These are phyloP conservation scores for Phytophthora tentaculata DNA, from an alignment of 352 stramenopile species.

Conservation along the genomic window DNA sequence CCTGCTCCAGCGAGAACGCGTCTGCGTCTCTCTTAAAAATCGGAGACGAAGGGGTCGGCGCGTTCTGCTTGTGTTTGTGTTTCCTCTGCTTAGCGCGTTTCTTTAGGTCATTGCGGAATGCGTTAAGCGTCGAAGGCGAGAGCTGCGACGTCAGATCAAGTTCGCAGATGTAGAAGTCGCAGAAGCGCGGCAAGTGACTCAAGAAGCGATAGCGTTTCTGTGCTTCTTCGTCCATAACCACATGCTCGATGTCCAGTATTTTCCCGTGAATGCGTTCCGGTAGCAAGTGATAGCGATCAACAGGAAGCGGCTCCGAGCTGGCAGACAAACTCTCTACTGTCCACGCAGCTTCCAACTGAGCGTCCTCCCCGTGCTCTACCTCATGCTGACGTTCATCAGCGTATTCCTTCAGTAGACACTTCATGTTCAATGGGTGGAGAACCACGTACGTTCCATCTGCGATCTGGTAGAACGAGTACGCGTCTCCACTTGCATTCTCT, in stretches of 20 bases:
- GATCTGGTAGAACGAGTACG: slow-evolving; percentile 91
- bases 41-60: slow-evolving; percentile 35
- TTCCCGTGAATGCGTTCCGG: slow-evolving; percentile 61
- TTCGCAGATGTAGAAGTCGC: slow-evolving; percentile 90
- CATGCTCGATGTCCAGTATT: slow-evolving; percentile 86
- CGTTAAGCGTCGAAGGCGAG: slow-evolving; percentile 62
- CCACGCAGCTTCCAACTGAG: slow-evolving; percentile 39
- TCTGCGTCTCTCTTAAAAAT: slow-evolving; percentile 39
- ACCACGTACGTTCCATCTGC: slow-evolving; percentile 88
- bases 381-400: slow-evolving; percentile 41
- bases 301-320: slow-evolving; percentile 18
- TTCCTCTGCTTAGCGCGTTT: slow-evolving; percentile 79
- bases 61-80: slow-evolving; percentile 48
- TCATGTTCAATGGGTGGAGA: slow-evolving; percentile 91
- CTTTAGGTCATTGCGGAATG: slow-evolving; percentile 78
- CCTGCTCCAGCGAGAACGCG: slow-evolving; percentile 64
- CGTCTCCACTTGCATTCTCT: slow-evolving; percentile 28
- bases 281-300: slow-evolving; percentile 57
- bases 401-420: slow-evolving; percentile 85
- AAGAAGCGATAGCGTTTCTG: slow-evolving; percentile 89
- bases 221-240: slow-evolving; percentile 88
- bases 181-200: slow-evolving; percentile 85
- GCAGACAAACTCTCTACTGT: slow-evolving; percentile 27
- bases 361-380: slow-evolving; percentile 18
- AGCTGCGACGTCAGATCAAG: slow-evolving; percentile 78